Evolutionary conservation across 208 protist genomes (phyloP).

Genomic region (Leishmania turanica): DNA sequence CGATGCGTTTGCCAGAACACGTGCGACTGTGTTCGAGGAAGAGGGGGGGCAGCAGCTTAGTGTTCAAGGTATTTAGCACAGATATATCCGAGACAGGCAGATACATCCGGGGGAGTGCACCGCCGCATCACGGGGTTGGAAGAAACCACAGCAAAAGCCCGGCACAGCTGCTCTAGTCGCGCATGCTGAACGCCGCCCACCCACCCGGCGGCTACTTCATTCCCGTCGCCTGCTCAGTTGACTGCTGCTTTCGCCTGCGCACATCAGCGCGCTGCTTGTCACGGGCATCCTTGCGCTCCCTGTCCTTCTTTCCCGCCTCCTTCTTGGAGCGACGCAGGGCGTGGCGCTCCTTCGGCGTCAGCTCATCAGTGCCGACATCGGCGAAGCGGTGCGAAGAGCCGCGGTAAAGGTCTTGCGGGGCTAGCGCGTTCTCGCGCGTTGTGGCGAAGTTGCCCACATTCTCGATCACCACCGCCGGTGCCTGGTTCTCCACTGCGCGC

Average conservation of each 20-base stretch:
- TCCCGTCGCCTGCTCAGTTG: neutral
- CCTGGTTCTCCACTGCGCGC: slow-evolving; percentile 82
- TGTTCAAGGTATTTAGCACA: neutral
- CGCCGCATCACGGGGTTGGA: neutral
- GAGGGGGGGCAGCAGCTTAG: neutral
- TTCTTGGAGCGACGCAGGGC: slow-evolving; percentile 85
- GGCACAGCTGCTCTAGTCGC: neutral
- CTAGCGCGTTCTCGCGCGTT: slow-evolving; percentile 73
- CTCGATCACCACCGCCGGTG: slow-evolving; percentile 85
- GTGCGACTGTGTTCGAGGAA: neutral
- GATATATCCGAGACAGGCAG: neutral
- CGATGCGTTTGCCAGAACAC: neutral
- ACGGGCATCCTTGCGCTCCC: slow-evolving; percentile 38
- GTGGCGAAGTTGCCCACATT: slow-evolving; percentile 84
- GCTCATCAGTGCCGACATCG: slow-evolving; percentile 75
- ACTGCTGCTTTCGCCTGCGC: slow-evolving; percentile 25
- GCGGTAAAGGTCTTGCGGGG: slow-evolving; percentile 90
- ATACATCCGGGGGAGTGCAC: neutral
- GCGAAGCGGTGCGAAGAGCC: slow-evolving; percentile 54
- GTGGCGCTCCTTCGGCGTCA: slow-evolving; percentile 72
- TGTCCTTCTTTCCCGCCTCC: slow-evolving; percentile 41
- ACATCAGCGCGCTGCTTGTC: slow-evolving; percentile 39
- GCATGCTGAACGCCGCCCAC: neutral
- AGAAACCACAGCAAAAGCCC: neutral
- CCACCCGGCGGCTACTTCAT: slow-evolving; percentile 3